These are phyloP conservation scores for Boletus pseudo-olivaceus DNA, from an alignment of 768 basidiomycete species.

Conservation along the genomic window DNA sequence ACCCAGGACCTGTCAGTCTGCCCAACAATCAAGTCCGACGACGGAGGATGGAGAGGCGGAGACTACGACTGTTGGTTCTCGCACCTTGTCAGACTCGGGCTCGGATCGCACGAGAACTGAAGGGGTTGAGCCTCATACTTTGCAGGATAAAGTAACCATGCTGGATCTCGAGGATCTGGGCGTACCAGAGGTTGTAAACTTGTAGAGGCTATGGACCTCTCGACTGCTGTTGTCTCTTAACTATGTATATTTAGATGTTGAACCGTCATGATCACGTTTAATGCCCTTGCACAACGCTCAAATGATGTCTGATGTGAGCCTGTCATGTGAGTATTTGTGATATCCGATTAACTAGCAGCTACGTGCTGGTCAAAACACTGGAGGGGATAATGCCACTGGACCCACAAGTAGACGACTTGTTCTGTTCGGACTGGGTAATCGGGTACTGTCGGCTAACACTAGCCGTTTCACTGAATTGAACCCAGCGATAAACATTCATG, in stretches of 20 bases:
- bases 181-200: conserved; percentile 13
- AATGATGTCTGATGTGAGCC: background rate
- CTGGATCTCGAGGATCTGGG: conserved; percentile 27
- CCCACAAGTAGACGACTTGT: too few species aligned
- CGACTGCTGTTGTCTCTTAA: conserved; percentile 12
- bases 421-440: too few species aligned
- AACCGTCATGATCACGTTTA: background rate
- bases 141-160: conserved; percentile 25
- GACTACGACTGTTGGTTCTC: conserved; percentile 19
- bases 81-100: conserved; percentile 25
- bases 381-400: too few species aligned
- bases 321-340: too few species aligned
- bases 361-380: too few species aligned
- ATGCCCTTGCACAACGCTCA: background rate
- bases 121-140: conserved; percentile 24
- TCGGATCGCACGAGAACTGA: conserved; percentile 28
- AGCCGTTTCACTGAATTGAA: too few species aligned
- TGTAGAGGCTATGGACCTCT: conserved; percentile 2
- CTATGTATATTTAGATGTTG: conserved; percentile 25
- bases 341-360: too few species aligned
- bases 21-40: conserved; percentile 2
- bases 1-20: background rate
- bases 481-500: too few species aligned
- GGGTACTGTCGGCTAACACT: too few species aligned
- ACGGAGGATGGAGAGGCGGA: conserved; percentile 22